Evolutionary conservation across 1,284 basidiomycete species (phyloP), one percentile per base, ranked within the genome.

Genomic region (Ganoderma lingzhi): DNA sequence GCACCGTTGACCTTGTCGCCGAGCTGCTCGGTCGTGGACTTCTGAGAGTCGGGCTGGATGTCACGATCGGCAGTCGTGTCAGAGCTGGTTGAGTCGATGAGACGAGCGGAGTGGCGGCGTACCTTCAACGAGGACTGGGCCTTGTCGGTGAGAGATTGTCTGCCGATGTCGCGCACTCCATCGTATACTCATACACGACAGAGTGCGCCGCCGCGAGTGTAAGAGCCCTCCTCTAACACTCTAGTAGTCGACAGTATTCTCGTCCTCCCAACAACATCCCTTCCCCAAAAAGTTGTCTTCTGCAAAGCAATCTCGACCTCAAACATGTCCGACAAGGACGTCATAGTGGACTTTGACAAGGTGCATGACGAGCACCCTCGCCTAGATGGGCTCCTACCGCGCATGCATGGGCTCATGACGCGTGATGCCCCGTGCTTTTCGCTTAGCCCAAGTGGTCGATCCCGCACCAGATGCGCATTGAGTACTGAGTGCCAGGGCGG

Each of bases 81-180:
- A n/a, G 61, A 45, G 3, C 23, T 23, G 45, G 19, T 15, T 2
- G 3, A 3, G 35, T 56, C 15, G 41, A 37, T 1, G 32, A 60
- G 64, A 15, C 59, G n/a, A 8, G 44, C n/a, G 53, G 48, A 58
- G 44, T 6, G 4, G 41, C 56, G 65, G 23, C 73, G 66, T 69
- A 82, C 82, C 80, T 83, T 83, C 63, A 82, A 35, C 48, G 79
- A 69, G 60, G 80, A 71, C 59, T 71, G 65, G 39, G 79, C 80
- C 81, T 84, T 85, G 80, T 84, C 83, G 75, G 79, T 80, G 77
- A 83, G 71, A 66, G 81, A 82, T 78, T 84, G 80, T 71, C 84
- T 82, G 71, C 78, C 81, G 66, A 75, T 72, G 78, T 84, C 82
- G 45, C n/a, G 45, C 19, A 23, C n/a, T 48, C 19, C 8, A 19